Conservation (phyloP, 768 basidiomycete species). For the Coprinopsis strossmayeri region DNA sequence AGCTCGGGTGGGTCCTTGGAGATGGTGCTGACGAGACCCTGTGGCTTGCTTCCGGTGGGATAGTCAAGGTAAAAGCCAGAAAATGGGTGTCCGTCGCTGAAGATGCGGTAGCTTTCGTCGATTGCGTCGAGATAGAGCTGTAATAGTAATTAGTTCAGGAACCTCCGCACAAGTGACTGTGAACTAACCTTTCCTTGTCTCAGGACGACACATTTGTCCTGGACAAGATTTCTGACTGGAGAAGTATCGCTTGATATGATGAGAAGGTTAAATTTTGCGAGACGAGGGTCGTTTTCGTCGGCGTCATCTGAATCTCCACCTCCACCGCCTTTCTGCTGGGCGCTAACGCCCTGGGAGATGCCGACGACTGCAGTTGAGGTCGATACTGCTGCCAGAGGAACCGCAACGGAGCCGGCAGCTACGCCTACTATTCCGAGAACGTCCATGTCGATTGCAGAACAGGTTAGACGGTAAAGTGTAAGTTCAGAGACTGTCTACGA, state of each 20-base stretch:
- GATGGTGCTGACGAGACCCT: slow-evolving; percentile 25
- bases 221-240: slow-evolving; percentile 11
- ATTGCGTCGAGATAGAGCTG: slow-evolving; percentile 24
- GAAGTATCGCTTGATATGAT: slow-evolving; percentile 13
- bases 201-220: slow-evolving; percentile 21
- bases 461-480: no score
- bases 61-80: slow-evolving; percentile 26
- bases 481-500: no score
- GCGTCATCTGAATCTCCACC: slow-evolving; percentile 11
- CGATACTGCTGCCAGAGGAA: slow-evolving; percentile 21
- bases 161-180: not conserved
- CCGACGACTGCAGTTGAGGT: slow-evolving; percentile 21
- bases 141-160: not conserved
- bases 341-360: slow-evolving; percentile 21
- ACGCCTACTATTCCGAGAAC: slow-evolving; percentile 23
- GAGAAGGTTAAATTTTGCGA: slow-evolving; percentile 22
- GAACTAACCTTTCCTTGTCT: slow-evolving; percentile 20
- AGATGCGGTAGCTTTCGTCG: slow-evolving; percentile 18
- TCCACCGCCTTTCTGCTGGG: slow-evolving; percentile 15
- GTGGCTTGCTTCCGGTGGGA: slow-evolving; percentile 19
- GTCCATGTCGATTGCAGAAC: no score
- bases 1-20: slow-evolving; percentile 23
- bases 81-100: slow-evolving; percentile 22
- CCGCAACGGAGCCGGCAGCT: slow-evolving; percentile 21
- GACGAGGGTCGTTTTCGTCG: slow-evolving; percentile 14